phyloP scores from a whole-genome alignment of 2,329 filamentous ascomycete species.

The Curvularia hawaiiensis region DNA sequence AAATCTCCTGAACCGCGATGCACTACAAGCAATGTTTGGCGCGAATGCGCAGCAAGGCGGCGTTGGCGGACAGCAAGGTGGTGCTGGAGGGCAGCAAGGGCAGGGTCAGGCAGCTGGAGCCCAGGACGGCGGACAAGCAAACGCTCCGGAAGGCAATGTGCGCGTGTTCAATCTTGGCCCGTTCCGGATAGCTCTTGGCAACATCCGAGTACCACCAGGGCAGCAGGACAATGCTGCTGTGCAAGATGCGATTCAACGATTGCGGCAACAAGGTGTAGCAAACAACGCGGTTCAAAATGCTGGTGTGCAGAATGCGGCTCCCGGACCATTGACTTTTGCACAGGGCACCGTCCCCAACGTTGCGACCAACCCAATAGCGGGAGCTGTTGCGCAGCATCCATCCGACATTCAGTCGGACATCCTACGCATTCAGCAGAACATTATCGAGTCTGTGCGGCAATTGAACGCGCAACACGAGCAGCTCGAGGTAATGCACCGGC shows the following conservation, averaged over 20 bases:
- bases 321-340: constrained; percentile 15
- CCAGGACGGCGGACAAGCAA: constrained; percentile 28
- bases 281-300: constrained; percentile 32
- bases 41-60: constrained; percentile 26
- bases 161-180: constrained; percentile 47
- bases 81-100: constrained; percentile 24
- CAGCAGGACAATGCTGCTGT: constrained; percentile 33
- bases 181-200: constrained; percentile 42
- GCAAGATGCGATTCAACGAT: constrained; percentile 30
- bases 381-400: constrained; percentile 35
- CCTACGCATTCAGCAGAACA: constrained; percentile 45
- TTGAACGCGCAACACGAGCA: constrained; percentile 43
- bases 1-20: constrained; percentile 22
- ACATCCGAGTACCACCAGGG: constrained; percentile 38
- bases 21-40: constrained; percentile 27
- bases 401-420: constrained; percentile 45
- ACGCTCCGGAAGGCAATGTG: constrained; percentile 37
- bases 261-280: constrained; percentile 30
- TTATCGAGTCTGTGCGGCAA: constrained; percentile 43
- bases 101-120: constrained; percentile 18
- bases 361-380: constrained; percentile 23
- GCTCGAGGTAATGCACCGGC: constrained; percentile 39
- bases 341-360: constrained; percentile 15
- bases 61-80: constrained; percentile 23
- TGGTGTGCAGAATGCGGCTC: constrained; percentile 24